Evolutionary conservation across 2,329 filamentous ascomycete genomes (phyloP).

Genomic region (Botrytis paeoniae): DNA sequence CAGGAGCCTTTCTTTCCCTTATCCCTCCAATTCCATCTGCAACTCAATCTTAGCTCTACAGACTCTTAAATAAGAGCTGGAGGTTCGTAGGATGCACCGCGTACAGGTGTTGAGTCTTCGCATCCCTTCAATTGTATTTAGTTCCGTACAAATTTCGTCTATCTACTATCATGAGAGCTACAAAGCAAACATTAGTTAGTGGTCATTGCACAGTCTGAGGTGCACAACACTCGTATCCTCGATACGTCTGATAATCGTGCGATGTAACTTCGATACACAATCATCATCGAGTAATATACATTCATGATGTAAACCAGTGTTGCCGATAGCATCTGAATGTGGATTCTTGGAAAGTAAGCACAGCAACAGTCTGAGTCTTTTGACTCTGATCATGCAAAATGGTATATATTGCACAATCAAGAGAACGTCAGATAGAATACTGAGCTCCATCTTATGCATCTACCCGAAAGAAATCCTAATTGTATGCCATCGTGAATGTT

Average conservation of each 20-base stretch:
- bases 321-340: neutral
- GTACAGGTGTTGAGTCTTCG: too few relatives aligned
- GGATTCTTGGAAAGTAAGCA: neutral
- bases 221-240: neutral
- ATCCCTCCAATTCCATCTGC: too few relatives aligned
- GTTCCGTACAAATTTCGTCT: fast-evolving
- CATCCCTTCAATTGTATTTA: too few relatives aligned
- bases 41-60: too few relatives aligned
- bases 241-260: neutral
- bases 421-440: neutral
- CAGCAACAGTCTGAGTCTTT: fast-evolving
- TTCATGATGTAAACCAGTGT: neutral
- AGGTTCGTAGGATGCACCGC: too few relatives aligned
- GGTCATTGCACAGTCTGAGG: neutral
- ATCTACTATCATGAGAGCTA: neutral
- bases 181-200: neutral
- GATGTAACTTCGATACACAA: neutral
- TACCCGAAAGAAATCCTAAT: neutral
- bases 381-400: neutral
- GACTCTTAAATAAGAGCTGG: too few relatives aligned
- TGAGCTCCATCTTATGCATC: neutral
- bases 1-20: too few relatives aligned
- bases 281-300: neutral
- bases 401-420: neutral
- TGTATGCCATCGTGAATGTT: neutral